phyloP scores from a whole-genome alignment of 208 protist species.

The Crithidia expoeki region DNA sequence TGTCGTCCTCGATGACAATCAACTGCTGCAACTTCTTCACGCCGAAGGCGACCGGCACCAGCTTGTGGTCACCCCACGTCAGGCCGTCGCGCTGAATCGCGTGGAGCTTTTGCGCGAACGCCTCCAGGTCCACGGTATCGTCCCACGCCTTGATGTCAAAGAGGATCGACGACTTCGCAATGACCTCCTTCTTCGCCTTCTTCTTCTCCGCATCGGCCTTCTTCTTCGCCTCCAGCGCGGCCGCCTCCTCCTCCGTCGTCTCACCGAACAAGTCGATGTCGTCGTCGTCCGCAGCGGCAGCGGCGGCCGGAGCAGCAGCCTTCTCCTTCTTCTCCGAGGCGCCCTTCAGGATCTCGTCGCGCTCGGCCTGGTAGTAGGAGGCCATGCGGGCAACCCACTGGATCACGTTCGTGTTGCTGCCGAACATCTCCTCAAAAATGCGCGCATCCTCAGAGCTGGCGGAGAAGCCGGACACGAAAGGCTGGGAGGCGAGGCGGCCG shows the following conservation, averaged over 20 bases:
- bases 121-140: conserved; percentile 89
- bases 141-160: conserved; percentile 95
- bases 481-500: conserved; percentile 75
- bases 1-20: conserved; percentile 95
- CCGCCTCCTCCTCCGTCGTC: conserved; percentile 84
- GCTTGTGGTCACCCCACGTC: conserved; percentile 92
- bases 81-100: conserved; percentile 88
- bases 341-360: conserved; percentile 58
- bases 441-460: conserved; percentile 86
- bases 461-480: conserved; percentile 82
- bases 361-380: conserved; percentile 90
- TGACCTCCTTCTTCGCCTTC: conserved; percentile 80
- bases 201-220: conserved; percentile 82
- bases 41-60: conserved; percentile 93
- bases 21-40: conserved; percentile 97
- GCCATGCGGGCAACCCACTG: conserved; percentile 92
- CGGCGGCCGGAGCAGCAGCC: conserved; percentile 26
- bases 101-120: conserved; percentile 86
- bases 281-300: conserved; percentile 73
- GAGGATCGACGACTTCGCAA: conserved; percentile 92
- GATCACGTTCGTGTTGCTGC: conserved; percentile 69
- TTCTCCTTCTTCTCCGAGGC: conserved; percentile 33
- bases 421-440: conserved; percentile 89
- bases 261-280: conserved; percentile 92
- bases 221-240: conserved; percentile 90